These are phyloP conservation scores for Botryotinia narcissicola DNA, from an alignment of 2,329 filamentous ascomycete species.

Conservation along the genomic window DNA sequence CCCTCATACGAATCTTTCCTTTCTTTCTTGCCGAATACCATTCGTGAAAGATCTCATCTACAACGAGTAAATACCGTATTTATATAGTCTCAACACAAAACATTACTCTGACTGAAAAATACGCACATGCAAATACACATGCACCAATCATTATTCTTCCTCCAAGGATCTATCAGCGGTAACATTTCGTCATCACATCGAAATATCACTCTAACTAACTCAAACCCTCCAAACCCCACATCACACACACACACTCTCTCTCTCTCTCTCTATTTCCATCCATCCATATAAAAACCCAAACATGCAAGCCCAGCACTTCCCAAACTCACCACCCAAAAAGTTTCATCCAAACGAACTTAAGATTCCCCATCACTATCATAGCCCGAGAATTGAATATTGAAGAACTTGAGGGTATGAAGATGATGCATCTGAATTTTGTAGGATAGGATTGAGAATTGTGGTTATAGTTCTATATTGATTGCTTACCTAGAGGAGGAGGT, in stretches of 20 bases:
- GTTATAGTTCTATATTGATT: neutral
- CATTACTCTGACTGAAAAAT: neutral
- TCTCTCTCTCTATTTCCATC: neutral
- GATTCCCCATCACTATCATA: accelerated
- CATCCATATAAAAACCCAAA: neutral
- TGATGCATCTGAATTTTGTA: accelerated
- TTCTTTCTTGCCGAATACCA: too few relatives aligned
- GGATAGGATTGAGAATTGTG: neutral
- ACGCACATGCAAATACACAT: neutral
- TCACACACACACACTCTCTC: neutral
- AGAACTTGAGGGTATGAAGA: too few relatives aligned
- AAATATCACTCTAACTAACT: neutral
- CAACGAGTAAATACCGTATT: neutral
- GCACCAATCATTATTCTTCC: too few relatives aligned
- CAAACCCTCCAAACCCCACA: neutral
- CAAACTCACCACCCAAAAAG: neutral
- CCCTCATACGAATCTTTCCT: too few relatives aligned
- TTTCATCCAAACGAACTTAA: neutral
- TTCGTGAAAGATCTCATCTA: neutral
- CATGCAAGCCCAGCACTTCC: neutral
- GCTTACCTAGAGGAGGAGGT: neutral
- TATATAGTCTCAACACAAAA: neutral
- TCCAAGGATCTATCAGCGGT: too few relatives aligned
- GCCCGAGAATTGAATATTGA: neutral
- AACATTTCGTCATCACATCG: too few relatives aligned